Percentiles rank a stretch among this genome's conserved stretches.
These are phyloP conservation scores for Hordeum vulgare DNA, from an alignment of 176 grass and related monocot genomes.

Conservation along the genomic window MorexV3_pseudomolecules_assembly NC_058521.1:66180032-66180531, in stretches of 20 bases:
- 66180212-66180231: constrained; percentile 50
- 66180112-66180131: constrained; percentile 39
- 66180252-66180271: constrained; percentile 57
- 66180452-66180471: constrained; percentile 60
- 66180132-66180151: constrained; percentile 84
- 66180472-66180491: constrained; percentile 34
- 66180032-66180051: constrained; percentile 7
- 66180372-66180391: constrained; percentile 49
- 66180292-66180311: constrained; percentile 62
- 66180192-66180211: constrained; percentile 84
- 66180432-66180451: constrained; percentile 42
- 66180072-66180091: constrained; percentile 1
- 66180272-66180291: constrained; percentile 62
- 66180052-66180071: constrained; percentile 7
- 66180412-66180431: constrained; percentile 53
- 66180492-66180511: constrained; percentile 83
- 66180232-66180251: constrained; percentile 50
- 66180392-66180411: constrained; percentile 49
- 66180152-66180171: constrained; percentile 82
- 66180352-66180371: constrained; percentile 40
- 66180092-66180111: constrained; percentile 21
- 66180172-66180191: constrained; percentile 63
- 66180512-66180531: constrained; percentile 82
- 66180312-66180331: constrained; percentile 38
- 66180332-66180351: constrained; percentile 32